Evolutionary conservation across 257 asterid genomes (phyloP).

Genomic region (Solanum appendiculatum): DNA sequence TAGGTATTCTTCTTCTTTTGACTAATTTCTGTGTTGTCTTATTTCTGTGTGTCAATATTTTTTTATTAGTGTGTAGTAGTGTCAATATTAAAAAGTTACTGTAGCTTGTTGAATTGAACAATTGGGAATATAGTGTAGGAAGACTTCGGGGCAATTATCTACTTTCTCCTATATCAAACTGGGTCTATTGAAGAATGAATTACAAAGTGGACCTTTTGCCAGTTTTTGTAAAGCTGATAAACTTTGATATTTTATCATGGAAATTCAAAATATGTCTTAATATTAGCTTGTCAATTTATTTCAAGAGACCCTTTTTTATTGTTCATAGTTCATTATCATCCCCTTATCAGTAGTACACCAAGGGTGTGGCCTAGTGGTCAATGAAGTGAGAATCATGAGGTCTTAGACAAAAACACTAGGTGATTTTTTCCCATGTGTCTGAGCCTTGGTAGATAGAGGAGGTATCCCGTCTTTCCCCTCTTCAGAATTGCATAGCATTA

Average conservation of each 20-base stretch:
- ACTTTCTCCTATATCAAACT: not conserved
- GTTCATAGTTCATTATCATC: not conserved
- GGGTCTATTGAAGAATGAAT: not conserved
- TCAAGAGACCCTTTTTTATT: not conserved
- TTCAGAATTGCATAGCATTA: not conserved
- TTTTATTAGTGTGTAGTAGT: not conserved
- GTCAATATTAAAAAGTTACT: not conserved
- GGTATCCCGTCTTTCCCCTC: not conserved
- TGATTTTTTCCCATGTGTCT: not conserved
- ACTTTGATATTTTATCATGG: not conserved
- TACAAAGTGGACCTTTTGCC: not conserved
- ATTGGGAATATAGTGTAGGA: not conserved
- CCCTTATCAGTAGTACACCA: not conserved
- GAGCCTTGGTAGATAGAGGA: not conserved
- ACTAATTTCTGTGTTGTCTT: not conserved
- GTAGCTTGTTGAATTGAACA: not conserved
- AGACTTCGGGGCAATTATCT: not conserved
- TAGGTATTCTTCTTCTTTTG: slow-evolving; percentile 33
- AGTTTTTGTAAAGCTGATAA: not conserved
- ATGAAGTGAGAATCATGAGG: not conserved
- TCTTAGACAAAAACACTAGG: not conserved
- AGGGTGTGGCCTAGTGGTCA: not conserved
- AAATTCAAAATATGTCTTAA: not conserved
- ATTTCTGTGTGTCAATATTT: not conserved
- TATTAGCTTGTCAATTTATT: not conserved